Percentiles rank a stretch among this genome's conserved stretches.
Conservation (phyloP, 805 yeast species). For the Candida arabinofermentans region DNA sequence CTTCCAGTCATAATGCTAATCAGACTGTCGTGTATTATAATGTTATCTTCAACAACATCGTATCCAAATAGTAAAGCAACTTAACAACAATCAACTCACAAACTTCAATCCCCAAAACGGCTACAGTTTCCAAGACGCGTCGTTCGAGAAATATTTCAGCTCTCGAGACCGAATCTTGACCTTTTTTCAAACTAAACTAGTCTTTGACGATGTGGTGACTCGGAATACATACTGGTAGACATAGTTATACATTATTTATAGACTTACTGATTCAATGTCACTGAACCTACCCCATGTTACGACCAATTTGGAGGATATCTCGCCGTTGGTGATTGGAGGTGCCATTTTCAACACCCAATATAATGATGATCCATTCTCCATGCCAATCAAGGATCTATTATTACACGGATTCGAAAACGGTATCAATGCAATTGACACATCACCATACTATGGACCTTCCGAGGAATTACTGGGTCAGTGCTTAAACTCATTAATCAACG, state of each 20-base stretch:
- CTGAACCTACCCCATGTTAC: constrained; percentile 19
- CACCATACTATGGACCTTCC: constrained; percentile 91
- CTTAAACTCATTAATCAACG: constrained; percentile 34
- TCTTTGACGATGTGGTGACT: no score
- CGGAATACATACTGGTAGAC: background rate
- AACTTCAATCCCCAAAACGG: no score
- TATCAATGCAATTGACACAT: constrained; percentile 77
- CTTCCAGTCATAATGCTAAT: constrained; percentile 1
- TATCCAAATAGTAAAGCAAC: background rate
- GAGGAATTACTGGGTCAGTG: constrained; percentile 73
- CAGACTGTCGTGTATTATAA: background rate
- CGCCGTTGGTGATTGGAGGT: constrained; percentile 77
- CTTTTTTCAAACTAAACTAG: no score
- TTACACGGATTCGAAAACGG: constrained; percentile 61
- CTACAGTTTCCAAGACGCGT: no score
- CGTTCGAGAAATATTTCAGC: no score
- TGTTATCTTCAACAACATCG: background rate
- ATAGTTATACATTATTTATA: background rate
- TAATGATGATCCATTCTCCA: constrained; percentile 57
- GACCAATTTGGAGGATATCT: constrained; percentile 32
- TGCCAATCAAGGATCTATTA: constrained; percentile 59
- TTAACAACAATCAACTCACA: background rate
- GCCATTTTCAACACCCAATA: constrained; percentile 84
- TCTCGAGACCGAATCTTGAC: no score
- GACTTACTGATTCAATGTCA: constrained; percentile 12